phyloP scores from a whole-genome alignment of 768 basidiomycete genomes.

The Suillus decipiens region DNA sequence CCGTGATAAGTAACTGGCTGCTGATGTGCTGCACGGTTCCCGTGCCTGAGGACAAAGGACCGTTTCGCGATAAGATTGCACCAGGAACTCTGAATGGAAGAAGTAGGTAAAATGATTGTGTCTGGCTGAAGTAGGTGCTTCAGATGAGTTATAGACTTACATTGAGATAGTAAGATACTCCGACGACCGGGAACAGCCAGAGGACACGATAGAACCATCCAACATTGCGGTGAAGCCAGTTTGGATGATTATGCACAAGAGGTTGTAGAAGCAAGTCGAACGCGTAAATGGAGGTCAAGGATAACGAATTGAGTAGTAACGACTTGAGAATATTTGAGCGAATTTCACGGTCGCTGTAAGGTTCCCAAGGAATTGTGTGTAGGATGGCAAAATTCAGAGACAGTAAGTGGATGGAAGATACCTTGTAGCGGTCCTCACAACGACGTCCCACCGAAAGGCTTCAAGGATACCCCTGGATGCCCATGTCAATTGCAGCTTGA shows the following conservation, averaged over 20 bases:
- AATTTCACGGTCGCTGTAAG: conserved; percentile 70
- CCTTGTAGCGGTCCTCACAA: conserved; percentile 59
- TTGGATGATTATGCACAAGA: conserved; percentile 59
- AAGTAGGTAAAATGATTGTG: background rate
- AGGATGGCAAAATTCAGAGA: conserved; percentile 13
- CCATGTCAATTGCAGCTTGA: conserved; percentile 61
- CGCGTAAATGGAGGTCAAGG: conserved; percentile 71
- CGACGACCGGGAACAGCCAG: conserved; percentile 80
- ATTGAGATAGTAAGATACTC: conserved; percentile 78
- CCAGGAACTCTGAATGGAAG: conserved; percentile 64
- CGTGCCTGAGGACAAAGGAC: conserved; percentile 70
- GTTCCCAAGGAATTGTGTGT: conserved; percentile 10
- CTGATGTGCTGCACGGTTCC: conserved; percentile 53
- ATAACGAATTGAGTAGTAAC: conserved; percentile 68
- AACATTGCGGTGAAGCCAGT: conserved; percentile 71
- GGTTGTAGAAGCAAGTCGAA: conserved; percentile 75
- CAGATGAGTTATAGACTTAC: conserved; percentile 42
- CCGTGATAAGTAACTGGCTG: conserved; percentile 65
- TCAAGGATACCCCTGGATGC: conserved; percentile 63
- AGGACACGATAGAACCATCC: conserved; percentile 76
- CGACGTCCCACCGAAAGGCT: conserved; percentile 72
- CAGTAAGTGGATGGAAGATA: conserved; percentile 33
- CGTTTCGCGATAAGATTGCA: conserved; percentile 75
- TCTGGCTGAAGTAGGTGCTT: background rate
- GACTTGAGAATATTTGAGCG: conserved; percentile 77